phyloP scores from a whole-genome alignment of 805 yeast genomes.

The Ogataea populi-albae region DNA sequence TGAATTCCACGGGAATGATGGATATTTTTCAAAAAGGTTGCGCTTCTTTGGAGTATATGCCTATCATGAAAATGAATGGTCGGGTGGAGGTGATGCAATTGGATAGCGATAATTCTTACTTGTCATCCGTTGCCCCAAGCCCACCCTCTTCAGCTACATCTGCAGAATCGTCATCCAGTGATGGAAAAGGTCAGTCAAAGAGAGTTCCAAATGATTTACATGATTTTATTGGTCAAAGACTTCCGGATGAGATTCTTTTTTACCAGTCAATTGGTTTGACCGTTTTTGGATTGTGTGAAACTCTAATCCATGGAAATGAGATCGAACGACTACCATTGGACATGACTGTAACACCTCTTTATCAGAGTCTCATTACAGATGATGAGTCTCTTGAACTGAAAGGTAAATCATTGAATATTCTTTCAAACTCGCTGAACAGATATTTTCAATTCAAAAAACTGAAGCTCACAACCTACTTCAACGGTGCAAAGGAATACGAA shows the following conservation, averaged over 20 bases:
- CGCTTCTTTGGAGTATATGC: slow-evolving; percentile 66
- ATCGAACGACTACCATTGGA: slow-evolving; percentile 67
- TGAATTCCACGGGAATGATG: slow-evolving; percentile 42
- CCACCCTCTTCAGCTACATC: slow-evolving; percentile 13
- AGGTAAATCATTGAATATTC: slow-evolving; percentile 60
- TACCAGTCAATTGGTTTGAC: slow-evolving; percentile 78
- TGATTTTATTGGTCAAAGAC: slow-evolving; percentile 75
- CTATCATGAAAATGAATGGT: slow-evolving; percentile 70
- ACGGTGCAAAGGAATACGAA: slow-evolving; percentile 27
- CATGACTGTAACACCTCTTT: slow-evolving; percentile 53
- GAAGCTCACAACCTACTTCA: slow-evolving; percentile 39
- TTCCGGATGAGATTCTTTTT: slow-evolving; percentile 82
- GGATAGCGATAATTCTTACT: slow-evolving; percentile 21
- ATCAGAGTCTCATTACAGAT: slow-evolving; percentile 50
- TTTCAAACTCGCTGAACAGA: slow-evolving; percentile 73
- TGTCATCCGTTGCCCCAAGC: slow-evolving; percentile 14
- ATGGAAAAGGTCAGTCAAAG: slow-evolving; percentile 17
- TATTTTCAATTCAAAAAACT: slow-evolving; percentile 78
- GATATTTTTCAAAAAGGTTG: slow-evolving; percentile 64
- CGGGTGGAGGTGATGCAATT: slow-evolving; percentile 52
- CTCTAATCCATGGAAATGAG: slow-evolving; percentile 61
- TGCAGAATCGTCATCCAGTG: slow-evolving; percentile 8
- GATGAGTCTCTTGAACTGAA: slow-evolving; percentile 47
- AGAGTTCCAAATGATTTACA: slow-evolving; percentile 76
- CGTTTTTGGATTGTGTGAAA: slow-evolving; percentile 59